Evolutionary conservation across 1,284 basidiomycete genomes (phyloP), one percentile per base, ranked within the genome.

Genomic region (Cutaneotrichosporon cavernicola): DNA sequence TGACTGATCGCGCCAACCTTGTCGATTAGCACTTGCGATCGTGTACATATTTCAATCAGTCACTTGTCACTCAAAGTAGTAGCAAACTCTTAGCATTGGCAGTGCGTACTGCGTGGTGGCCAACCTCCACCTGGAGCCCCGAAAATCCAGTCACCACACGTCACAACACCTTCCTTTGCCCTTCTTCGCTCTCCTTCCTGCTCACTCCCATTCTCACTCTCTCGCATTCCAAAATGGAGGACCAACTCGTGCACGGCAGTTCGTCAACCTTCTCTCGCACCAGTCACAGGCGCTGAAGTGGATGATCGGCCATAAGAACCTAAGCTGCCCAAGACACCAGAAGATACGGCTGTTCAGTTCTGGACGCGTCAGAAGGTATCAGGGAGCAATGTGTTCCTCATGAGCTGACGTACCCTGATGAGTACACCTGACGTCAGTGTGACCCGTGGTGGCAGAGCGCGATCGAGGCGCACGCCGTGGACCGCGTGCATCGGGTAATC

Each of bases 321-420:
- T 1, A 79, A 80, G 31, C 79, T 92, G 26, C 91, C 91, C 0
- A 84, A 81, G 66, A 84, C 81, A 38, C 86, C 87, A 55, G 77
- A 77, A 0, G 91, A 92, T 64, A 85, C 84, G 26, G 88, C 91
- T 0, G 89, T 92, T 0, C 92, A 95, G 77, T 92, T 96, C 72
- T 96, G 92, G 92, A 85, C 89, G 70, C 79, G 86, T 26, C 85
- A 85, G 71, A 82, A 78, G 36, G 76, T 74, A 9, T 82, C 82
- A 0, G 74, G 78, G 1, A 93, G 92, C 73, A 91, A 93, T 74
- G 90, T 95, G 0, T 92, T 90, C 73, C 78, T 95, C 87, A 78
- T 92, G 70, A 83, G 89, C 84, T 30, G 50, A 5, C 13, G 22
- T 14, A n/a, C 16, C 56, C 49, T 0, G 16, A 34, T 6, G 86